Conservation (phyloP, 768 basidiomycete species). For the Tricholoma flavovirens region DNA sequence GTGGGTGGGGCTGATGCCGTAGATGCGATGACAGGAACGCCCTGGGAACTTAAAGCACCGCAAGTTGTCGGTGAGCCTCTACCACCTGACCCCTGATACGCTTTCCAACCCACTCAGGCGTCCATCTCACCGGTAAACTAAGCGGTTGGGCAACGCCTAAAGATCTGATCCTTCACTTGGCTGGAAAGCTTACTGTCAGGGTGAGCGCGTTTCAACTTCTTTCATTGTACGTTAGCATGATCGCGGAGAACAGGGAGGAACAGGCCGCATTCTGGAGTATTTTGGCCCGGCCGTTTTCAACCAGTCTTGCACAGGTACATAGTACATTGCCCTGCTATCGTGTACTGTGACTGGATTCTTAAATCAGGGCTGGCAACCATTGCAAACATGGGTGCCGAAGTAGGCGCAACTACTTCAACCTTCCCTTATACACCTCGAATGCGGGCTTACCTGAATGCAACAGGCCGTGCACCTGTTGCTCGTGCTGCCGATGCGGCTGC, state of each 20-base stretch:
- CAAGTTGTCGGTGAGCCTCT: conserved; percentile 61
- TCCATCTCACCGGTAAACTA: conserved; percentile 84
- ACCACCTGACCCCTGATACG: background rate
- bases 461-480: conserved; percentile 82
- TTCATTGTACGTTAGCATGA: background rate
- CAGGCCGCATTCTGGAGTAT: conserved; percentile 94
- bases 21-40: conserved; percentile 96
- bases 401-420: conserved; percentile 98
- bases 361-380: conserved; percentile 80
- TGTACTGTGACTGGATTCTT: background rate
- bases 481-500: conserved; percentile 83
- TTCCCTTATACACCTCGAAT: conserved; percentile 94
- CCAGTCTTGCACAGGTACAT: conserved; percentile 87
- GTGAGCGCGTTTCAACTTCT: conserved; percentile 39
- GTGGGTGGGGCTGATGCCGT: conserved; percentile 99
- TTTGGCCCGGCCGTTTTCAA: conserved; percentile 86
- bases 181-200: conserved; percentile 89
- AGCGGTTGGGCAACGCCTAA: conserved; percentile 93
- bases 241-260: conserved; percentile 67
- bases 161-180: conserved; percentile 91
- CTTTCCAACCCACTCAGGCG: conserved; percentile 44
- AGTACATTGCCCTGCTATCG: background rate
- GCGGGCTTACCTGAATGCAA: conserved; percentile 85
- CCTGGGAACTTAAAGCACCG: conserved; percentile 96
- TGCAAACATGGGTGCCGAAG: conserved; percentile 99